Percentiles rank a stretch among this genome's conserved stretches.
Evolutionary conservation across 129 eudicot species (phyloP).

Genomic region (Logfia minima): DNA sequence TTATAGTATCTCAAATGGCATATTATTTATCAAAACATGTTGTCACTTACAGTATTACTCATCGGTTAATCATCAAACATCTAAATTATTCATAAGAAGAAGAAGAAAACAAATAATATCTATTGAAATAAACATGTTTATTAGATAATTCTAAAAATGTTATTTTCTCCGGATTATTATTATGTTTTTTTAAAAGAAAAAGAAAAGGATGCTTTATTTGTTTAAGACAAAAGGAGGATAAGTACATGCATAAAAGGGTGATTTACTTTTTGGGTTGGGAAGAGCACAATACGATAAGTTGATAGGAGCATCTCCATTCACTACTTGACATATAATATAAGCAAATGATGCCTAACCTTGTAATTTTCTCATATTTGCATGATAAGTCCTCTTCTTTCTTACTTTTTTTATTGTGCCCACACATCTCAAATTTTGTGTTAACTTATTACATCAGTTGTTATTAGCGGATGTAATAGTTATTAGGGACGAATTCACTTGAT

Average conservation of each 20-base stretch:
- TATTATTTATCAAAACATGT: too few relatives aligned
- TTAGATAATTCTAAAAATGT: neutral
- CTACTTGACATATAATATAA: constrained; percentile 20
- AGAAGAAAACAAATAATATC: too few relatives aligned
- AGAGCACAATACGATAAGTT: constrained; percentile 46
- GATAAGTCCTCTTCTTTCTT: constrained; percentile 52
- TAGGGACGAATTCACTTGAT: too few relatives aligned
- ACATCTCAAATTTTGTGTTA: neutral
- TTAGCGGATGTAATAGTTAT: too few relatives aligned
- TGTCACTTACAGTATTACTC: too few relatives aligned
- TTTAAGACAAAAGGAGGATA: neutral
- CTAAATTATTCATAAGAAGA: too few relatives aligned
- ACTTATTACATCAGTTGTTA: too few relatives aligned
- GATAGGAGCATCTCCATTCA: constrained; percentile 57
- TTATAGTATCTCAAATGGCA: too few relatives aligned
- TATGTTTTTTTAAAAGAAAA: neutral
- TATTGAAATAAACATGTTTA: too few relatives aligned
- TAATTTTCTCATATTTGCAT: constrained; percentile 32
- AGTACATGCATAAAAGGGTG: neutral
- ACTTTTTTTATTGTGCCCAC: constrained; percentile 1
- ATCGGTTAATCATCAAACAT: too few relatives aligned
- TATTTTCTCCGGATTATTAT: neutral
- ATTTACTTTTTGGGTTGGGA: constrained; percentile 13
- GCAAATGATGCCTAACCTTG: constrained; percentile 5
- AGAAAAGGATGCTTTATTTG: neutral